Base-by-base conservation (phyloP, 148 eudicot genomes). In the Arctostaphylos glauca region DNA sequence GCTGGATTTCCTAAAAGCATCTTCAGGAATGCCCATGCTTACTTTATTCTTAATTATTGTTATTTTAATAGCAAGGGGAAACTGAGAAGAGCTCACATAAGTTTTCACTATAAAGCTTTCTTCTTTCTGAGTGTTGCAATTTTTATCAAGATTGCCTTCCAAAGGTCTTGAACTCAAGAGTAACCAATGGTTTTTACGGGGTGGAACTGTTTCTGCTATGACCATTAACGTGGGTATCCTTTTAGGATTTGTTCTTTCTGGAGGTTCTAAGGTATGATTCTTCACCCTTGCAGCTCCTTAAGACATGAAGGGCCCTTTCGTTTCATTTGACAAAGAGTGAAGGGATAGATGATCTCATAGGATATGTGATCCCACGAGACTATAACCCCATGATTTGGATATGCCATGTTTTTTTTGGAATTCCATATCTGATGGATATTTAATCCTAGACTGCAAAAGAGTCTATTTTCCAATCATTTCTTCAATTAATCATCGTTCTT, bases 171-270 rank as follows among this genome's bases (percentile, higher is more conserved):
- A 71, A 23, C 70, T 47, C 46, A 73, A 53, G 56, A 14, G 38
- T 31, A 31, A 31, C 7, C 21, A 18, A 21, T 46, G 14, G 54
- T 86, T 9, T 62, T 76, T 80, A 76, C 87, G 93, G 99, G 99
- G 99, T 82, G 99, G 99, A 86, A 87, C 84, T 70, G 99, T 96
- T 87, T 93, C 97, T n/a, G 98, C 99, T 72, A 94, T 96, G 97
- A 91, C 98, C 21, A 90, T 96, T 77, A 91, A 94, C 81, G 88
- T 84, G 92, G 99, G 99, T 43, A 87, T 94, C 81, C 90, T 96
- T 82, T 95, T 96, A 72, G 99, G 98, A 6, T 94, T 96, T 90
- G 96, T 96, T 83, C 97, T 97, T 84, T 94, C 98, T 83, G 86
- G 85, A 54, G 93, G 89, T 84, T 85, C 94, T 80, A 92, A 94